Base-by-base conservation (phyloP, 345 rosid species). In the Erucastrum elatum region DNA sequence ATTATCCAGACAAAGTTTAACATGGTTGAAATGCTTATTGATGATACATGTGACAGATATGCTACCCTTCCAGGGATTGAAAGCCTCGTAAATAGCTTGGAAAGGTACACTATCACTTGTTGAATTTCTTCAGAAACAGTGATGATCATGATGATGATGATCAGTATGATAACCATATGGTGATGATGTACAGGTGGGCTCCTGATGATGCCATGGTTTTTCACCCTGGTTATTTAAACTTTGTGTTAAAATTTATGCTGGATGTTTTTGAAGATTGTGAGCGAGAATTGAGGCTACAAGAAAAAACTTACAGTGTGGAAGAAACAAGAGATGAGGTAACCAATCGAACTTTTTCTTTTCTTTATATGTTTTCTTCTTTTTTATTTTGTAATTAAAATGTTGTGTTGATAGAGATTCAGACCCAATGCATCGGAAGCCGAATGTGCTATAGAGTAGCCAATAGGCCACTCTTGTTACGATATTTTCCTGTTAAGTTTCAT, bases 21-120 rank as follows among this genome's bases (percentile, higher is more conserved):
- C 51, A 21, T 25, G 2, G 27, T 15, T 2, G 26, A 26, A 60
- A 46, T n/a, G 11, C 30, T 68, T 46, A 0, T 76, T 1, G 80
- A 76, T 0, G 80, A 76, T n/a, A 68, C 80, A 1, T 76, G 4
- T 11, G 80, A 68, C 26, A 68, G 80, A 68, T 76, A 76, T 76
- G 80, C 74, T 2, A 59, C 79, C 0, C 5, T 68, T 44, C 1
- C 39, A 8, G 79, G 67, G 2, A 55, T 44, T 16, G 33, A 29
- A 67, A 27, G 44, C 15, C 79, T 75, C 29, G 66, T 17, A 6
- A 67, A 58, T 10, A 56, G 73, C 41, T 10, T 66, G 8, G 59
- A 55, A 75, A 66, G 78, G 78, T 75, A 53, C 25, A 5, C 17
- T 31, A n/a, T 21, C 21, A 21, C 25, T 3, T 56, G 17, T 13